These are phyloP conservation scores for Pseudonitzschia multiseries DNA, from an alignment of 108 stramenopile genomes.

Conservation along the genomic window DNA sequence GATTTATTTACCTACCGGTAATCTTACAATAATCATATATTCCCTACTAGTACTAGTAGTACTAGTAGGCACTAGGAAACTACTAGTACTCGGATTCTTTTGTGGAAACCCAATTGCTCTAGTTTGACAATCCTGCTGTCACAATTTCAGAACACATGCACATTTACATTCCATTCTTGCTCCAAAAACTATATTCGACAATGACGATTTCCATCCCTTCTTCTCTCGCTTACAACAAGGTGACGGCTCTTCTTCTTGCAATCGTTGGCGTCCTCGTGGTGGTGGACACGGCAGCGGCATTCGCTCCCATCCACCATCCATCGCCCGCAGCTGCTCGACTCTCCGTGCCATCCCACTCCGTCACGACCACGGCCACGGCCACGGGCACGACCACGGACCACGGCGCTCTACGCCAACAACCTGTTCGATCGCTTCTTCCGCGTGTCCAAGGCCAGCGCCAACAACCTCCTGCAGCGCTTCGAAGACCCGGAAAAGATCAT, in stretches of 20 bases:
- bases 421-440: constrained; percentile 59
- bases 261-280: not conserved
- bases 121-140: not conserved
- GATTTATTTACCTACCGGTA: no score
- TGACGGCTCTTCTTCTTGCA: not conserved
- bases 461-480: constrained; percentile 68
- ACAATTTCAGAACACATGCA: not conserved
- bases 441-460: constrained; percentile 71
- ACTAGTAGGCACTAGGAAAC: not conserved
- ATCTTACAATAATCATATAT: no score
- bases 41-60: no score
- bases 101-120: not conserved
- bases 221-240: not conserved
- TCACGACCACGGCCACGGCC: not conserved
- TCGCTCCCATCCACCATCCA: constrained; percentile 7
- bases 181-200: not conserved
- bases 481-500: constrained; percentile 92
- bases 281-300: not conserved
- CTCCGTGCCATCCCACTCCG: not conserved
- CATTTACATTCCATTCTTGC: not conserved
- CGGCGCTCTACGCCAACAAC: constrained; percentile 55
- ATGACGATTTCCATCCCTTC: not conserved
- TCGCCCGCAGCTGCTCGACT: not conserved
- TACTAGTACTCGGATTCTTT: not conserved
- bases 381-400: not conserved